These are phyloP conservation scores for Rhizophlyctis rosea DNA, from an alignment of 192 early-diverging fungal genomes.

Conservation along the genomic window DNA sequence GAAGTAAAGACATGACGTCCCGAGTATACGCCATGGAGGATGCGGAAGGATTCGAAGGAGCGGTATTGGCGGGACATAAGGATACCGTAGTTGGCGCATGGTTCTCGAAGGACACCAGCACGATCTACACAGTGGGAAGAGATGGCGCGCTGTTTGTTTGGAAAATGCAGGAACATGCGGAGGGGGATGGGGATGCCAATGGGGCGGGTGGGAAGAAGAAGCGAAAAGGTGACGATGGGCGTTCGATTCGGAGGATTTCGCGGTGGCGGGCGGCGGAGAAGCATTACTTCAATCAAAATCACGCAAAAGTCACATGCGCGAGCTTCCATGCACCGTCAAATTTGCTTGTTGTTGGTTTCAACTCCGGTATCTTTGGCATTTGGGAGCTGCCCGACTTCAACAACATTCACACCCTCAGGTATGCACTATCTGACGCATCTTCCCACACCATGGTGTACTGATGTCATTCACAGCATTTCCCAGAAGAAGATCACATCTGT, in stretches of 20 bases:
- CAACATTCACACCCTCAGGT: slow-evolving; percentile 93
- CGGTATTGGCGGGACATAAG: slow-evolving; percentile 80
- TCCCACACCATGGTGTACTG: not conserved
- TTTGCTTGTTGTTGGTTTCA: slow-evolving; percentile 87
- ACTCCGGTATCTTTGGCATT: slow-evolving; percentile 93
- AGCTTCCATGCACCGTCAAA: slow-evolving; percentile 70
- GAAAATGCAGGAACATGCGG: slow-evolving; percentile 31
- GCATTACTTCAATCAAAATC: slow-evolving; percentile 80
- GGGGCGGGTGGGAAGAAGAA: slow-evolving; percentile 40
- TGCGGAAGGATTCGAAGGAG: slow-evolving; percentile 67
- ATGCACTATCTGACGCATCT: slow-evolving; percentile 4
- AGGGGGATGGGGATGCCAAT: slow-evolving; percentile 49
- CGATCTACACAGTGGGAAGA: slow-evolving; percentile 80
- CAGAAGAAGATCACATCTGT: slow-evolving; percentile 88
- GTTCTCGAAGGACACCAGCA: slow-evolving; percentile 66
- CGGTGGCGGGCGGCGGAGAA: slow-evolving; percentile 22
- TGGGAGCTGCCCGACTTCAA: slow-evolving; percentile 96
- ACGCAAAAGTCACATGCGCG: slow-evolving; percentile 73
- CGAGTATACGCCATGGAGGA: slow-evolving; percentile 70
- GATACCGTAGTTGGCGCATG: slow-evolving; percentile 81
- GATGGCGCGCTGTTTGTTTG: slow-evolving; percentile 91
- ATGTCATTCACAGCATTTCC: slow-evolving; percentile 66
- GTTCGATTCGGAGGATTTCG: slow-evolving; percentile 4
- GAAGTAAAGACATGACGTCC: slow-evolving; percentile 81
- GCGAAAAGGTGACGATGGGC: slow-evolving; percentile 6